Conservation (phyloP, 208 protist species). For the Acanthamoeba culbertsoni region DNA sequence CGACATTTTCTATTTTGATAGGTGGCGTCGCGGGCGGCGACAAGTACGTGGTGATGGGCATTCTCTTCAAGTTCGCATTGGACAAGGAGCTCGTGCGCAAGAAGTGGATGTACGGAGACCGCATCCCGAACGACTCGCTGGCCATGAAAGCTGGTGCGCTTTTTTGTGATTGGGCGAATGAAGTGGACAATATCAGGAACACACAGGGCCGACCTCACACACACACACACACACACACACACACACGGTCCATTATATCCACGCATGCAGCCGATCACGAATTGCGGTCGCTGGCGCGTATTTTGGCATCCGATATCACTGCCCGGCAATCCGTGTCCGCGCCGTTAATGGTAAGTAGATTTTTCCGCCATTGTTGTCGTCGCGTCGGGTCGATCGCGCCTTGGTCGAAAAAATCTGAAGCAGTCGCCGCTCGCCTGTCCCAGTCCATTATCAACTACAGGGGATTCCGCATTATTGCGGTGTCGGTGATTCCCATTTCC, state of each 20-base stretch:
- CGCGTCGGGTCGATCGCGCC: not conserved
- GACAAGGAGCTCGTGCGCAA: conserved; percentile 4
- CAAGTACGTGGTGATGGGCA: conserved; percentile 46
- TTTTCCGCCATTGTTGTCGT: no score
- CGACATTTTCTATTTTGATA: not conserved
- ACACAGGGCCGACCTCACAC: no score
- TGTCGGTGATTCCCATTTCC: conserved; percentile 51
- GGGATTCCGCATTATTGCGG: conserved; percentile 36
- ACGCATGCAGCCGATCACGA: conserved; percentile 3
- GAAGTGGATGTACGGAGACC: conserved; percentile 57
- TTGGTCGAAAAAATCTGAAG: no score
- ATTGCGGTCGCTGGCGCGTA: not conserved
- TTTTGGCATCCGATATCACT: not conserved
- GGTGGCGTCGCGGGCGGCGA: conserved; percentile 45
- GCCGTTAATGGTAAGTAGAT: conserved; percentile 32
- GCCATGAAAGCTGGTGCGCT: conserved; percentile 54
- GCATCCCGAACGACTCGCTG: conserved; percentile 22
- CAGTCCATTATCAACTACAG: conserved; percentile 54
- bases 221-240: no score
- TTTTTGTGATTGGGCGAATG: not conserved
- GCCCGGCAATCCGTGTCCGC: not conserved
- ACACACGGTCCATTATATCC: not conserved
- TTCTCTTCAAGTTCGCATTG: conserved; percentile 59
- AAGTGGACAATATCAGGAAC: not conserved
- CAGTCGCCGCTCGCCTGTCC: no score